Evolutionary conservation across 345 rosid genomes (phyloP).

Genomic region (Acer campestre): DNA sequence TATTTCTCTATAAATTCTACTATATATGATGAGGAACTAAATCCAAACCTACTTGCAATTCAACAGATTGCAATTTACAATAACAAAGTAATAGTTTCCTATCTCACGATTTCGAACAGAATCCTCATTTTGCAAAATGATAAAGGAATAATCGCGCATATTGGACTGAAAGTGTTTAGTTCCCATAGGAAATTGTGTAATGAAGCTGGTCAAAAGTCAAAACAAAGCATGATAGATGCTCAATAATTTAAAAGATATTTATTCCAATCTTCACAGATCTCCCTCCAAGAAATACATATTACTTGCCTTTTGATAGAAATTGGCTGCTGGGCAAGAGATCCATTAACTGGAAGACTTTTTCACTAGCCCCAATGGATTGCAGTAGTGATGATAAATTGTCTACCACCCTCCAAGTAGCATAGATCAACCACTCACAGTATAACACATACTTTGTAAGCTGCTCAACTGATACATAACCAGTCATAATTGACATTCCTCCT

Average conservation of each 20-base stretch:
- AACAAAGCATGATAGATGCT: neutral
- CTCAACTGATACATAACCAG: conserved; percentile 39
- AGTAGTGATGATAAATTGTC: conserved; percentile 42
- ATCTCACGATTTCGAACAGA: conserved; percentile 9
- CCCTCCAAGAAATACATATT: neutral
- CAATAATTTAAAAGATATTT: neutral
- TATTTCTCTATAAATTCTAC: neutral
- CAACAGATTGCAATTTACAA: neutral
- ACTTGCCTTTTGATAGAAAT: conserved; percentile 43
- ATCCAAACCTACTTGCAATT: neutral
- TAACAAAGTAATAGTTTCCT: neutral
- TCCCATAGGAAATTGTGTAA: neutral
- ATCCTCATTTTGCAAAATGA: conserved; percentile 2
- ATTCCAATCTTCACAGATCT: neutral
- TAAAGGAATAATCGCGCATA: neutral
- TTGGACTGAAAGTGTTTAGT: neutral
- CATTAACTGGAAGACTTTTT: conserved; percentile 48
- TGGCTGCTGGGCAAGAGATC: conserved; percentile 39
- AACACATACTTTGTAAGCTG: conserved; percentile 50
- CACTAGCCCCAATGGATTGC: conserved; percentile 51
- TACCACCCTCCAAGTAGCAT: conserved; percentile 57
- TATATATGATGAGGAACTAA: neutral
- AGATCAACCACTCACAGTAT: conserved; percentile 60
- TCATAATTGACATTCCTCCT: conserved; percentile 50
- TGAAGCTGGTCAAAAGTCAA: conserved; percentile 12